Percentiles rank a stretch among this genome's conserved stretches.
Evolutionary conservation across 805 yeast species (phyloP).

Genomic region (Candida fluviatilis): DNA sequence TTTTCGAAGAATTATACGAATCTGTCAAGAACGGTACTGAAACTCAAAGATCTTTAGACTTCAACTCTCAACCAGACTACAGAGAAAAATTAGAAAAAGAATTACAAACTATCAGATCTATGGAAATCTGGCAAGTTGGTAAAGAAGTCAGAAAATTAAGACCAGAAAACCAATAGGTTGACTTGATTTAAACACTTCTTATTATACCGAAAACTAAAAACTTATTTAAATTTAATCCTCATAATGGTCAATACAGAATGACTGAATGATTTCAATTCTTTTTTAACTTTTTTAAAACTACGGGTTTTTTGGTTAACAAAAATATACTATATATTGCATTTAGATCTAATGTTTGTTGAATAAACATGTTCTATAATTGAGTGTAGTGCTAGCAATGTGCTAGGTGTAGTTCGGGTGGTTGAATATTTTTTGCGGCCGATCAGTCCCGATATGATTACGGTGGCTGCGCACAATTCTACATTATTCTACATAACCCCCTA

Average conservation of each 20-base stretch:
- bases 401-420: no score
- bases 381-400: no score
- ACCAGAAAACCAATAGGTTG: slow-evolving; percentile 89
- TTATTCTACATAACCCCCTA: no score
- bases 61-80: slow-evolving; percentile 98
- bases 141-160: slow-evolving; percentile 99
- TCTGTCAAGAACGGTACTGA: slow-evolving; percentile 94
- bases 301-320: slow-evolving; percentile 14
- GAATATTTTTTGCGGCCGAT: no score
- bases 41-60: slow-evolving; percentile 96
- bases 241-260: slow-evolving; percentile 35
- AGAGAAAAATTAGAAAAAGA: slow-evolving; percentile 93
- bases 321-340: slow-evolving; percentile 21
- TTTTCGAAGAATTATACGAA: slow-evolving; percentile 92
- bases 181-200: neutral
- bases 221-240: slow-evolving; percentile 5
- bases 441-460: no score
- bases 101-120: slow-evolving; percentile 86
- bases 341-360: slow-evolving; percentile 40
- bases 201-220: neutral
- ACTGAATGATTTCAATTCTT: slow-evolving; percentile 28
- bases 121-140: slow-evolving; percentile 99
- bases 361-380: slow-evolving; percentile 28
- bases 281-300: slow-evolving; percentile 12
- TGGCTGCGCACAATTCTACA: no score